phyloP scores from a whole-genome alignment of 2,329 filamentous ascomycete species.

The Blastomyces gilchristii region DNA sequence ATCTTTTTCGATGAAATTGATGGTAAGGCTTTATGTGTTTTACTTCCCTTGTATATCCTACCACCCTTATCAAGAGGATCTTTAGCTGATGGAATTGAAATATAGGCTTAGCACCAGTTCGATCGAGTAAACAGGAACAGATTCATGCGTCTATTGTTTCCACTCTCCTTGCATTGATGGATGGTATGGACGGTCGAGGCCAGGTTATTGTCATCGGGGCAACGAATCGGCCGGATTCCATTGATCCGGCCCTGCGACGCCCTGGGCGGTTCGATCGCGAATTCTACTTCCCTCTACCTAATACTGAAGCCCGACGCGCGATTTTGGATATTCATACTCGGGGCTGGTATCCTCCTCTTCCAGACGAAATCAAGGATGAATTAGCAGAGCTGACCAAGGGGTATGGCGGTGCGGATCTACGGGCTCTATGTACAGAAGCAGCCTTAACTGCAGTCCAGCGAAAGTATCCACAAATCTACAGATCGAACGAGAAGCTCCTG shows the following conservation, averaged over 20 bases:
- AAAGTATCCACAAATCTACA: constrained; percentile 93
- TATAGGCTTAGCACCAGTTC: constrained; percentile 66
- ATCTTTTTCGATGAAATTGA: constrained; percentile 99
- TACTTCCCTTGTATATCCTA: neutral
- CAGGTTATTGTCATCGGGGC: constrained; percentile 98
- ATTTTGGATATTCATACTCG: constrained; percentile 94
- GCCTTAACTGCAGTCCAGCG: constrained; percentile 91
- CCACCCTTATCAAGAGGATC: constrained; percentile 1
- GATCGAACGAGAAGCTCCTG: constrained; percentile 75
- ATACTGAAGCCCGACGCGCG: constrained; percentile 64
- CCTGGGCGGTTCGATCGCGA: constrained; percentile 96
- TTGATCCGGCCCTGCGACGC: constrained; percentile 92
- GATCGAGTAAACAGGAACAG: constrained; percentile 97
- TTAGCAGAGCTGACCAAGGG: constrained; percentile 83
- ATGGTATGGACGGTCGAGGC: constrained; percentile 94
- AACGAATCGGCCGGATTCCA: constrained; percentile 98
- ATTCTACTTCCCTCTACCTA: constrained; percentile 93
- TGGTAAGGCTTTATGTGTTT: constrained; percentile 40
- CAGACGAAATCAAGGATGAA: constrained; percentile 66
- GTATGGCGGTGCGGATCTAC: constrained; percentile 89
- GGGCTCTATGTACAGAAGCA: constrained; percentile 90
- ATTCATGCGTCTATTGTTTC: constrained; percentile 97
- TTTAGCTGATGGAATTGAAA: constrained; percentile 6
- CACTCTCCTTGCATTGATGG: constrained; percentile 87
- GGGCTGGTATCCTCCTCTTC: constrained; percentile 73